Conservation (phyloP, 1,284 basidiomycete species). For the Naganishia cerealis region DNA sequence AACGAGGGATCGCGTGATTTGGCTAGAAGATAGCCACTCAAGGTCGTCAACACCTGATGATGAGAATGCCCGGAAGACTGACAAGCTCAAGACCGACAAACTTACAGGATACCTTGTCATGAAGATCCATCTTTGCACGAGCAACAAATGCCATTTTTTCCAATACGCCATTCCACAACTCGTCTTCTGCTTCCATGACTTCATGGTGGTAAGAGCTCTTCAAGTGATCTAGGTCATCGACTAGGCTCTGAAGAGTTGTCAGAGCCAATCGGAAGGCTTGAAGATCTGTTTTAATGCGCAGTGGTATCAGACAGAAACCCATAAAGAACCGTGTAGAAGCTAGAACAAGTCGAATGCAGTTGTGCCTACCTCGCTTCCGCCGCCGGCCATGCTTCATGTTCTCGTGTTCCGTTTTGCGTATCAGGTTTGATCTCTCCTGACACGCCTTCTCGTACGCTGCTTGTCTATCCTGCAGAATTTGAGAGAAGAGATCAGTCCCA, state of each 20-base stretch:
- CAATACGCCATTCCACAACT: constrained; percentile 86
- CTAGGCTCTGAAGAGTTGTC: constrained; percentile 77
- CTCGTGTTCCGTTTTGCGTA: constrained; percentile 82
- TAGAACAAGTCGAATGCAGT: constrained; percentile 12
- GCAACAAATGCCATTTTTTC: constrained; percentile 64
- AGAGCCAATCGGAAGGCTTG: constrained; percentile 83
- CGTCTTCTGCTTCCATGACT: constrained; percentile 86
- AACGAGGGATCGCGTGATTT: constrained; percentile 89
- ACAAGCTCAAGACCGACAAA: background rate
- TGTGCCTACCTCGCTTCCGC: constrained; percentile 72
- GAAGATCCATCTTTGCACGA: constrained; percentile 53
- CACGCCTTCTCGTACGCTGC: constrained; percentile 74
- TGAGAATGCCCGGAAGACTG: background rate
- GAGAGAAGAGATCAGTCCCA: constrained; percentile 35
- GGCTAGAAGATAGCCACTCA: constrained; percentile 59
- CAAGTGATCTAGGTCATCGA: constrained; percentile 56
- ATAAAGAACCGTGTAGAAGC: constrained; percentile 21
- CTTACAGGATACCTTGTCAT: constrained; percentile 51
- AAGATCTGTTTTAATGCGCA: constrained; percentile 61
- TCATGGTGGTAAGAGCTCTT: constrained; percentile 61
- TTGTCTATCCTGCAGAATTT: constrained; percentile 66
- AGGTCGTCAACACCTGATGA: constrained; percentile 56
- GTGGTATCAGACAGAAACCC: background rate
- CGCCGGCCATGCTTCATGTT: constrained; percentile 69
- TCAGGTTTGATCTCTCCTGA: constrained; percentile 76